phyloP scores from a whole-genome alignment of 2,329 filamentous ascomycete genomes.

The Xylariaceae sp. region DNA sequence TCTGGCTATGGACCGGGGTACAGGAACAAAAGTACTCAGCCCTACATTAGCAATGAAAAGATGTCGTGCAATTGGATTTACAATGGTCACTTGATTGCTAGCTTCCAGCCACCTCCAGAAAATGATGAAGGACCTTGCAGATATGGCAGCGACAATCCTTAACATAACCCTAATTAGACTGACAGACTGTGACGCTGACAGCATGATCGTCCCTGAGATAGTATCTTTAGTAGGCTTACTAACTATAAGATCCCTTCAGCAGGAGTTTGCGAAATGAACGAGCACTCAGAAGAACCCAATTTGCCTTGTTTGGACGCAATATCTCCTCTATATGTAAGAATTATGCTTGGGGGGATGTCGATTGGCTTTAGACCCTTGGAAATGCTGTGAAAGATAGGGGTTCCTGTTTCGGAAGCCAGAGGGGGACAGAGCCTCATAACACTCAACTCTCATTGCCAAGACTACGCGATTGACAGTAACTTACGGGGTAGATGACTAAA shows the following conservation, averaged over 20 bases:
- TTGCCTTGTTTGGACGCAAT: not conserved
- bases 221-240: too few relatives aligned
- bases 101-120: constrained; percentile 34
- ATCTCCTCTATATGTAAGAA: too few relatives aligned
- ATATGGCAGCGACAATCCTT: not conserved
- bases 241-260: too few relatives aligned
- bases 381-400: constrained; percentile 34
- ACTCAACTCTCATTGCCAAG: not conserved
- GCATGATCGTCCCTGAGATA: too few relatives aligned
- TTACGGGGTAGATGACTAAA: not conserved
- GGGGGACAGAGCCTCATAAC: constrained; percentile 33
- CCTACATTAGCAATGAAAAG: constrained; percentile 28
- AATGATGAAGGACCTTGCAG: constrained; percentile 27
- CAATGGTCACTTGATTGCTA: constrained; percentile 4
- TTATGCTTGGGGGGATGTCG: constrained; percentile 8
- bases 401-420: constrained; percentile 27
- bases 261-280: not conserved
- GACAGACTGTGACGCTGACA: not conserved
- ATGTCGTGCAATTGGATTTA: constrained; percentile 9
- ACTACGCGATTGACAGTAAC: constrained; percentile 1
- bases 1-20: not conserved
- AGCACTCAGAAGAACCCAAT: not conserved
- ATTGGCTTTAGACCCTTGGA: constrained; percentile 21
- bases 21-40: constrained; percentile 26
- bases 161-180: not conserved